phyloP scores from a whole-genome alignment of 208 protist species.

The Acanthamoeba lenticulata region DNA sequence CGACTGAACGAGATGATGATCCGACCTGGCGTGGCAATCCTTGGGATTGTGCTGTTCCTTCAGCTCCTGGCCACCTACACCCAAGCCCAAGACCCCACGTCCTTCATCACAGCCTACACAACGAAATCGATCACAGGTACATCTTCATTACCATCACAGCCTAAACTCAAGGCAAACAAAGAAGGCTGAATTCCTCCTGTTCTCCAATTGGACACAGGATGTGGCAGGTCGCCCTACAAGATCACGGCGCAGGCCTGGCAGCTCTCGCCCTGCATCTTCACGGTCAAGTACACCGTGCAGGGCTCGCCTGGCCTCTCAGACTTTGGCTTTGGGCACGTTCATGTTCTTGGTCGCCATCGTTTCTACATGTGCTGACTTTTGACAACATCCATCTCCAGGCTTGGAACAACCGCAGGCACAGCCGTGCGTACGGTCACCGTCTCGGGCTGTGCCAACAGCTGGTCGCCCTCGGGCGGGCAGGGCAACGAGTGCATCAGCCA shows the following conservation, averaged over 20 bases:
- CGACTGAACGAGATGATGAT: too few relatives aligned
- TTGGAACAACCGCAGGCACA: background rate
- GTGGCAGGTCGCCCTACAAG: background rate
- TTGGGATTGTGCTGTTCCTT: background rate
- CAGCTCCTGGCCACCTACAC: background rate
- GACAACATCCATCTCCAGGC: too few relatives aligned
- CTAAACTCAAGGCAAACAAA: too few relatives aligned
- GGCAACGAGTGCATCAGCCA: background rate
- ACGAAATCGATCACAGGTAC: background rate
- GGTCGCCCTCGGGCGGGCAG: background rate
- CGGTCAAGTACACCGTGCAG: background rate
- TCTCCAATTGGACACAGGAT: background rate
- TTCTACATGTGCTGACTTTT: too few relatives aligned
- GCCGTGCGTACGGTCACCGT: background rate
- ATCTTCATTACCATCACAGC: too few relatives aligned
- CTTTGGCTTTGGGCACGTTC: too few relatives aligned
- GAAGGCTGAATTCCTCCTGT: too few relatives aligned
- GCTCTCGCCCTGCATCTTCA: background rate
- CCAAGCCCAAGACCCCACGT: background rate
- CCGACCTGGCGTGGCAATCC: too few relatives aligned
- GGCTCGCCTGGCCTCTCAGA: background rate
- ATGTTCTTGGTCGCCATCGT: too few relatives aligned
- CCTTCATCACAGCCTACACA: background rate
- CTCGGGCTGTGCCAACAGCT: background rate
- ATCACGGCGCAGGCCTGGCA: background rate